phyloP scores from a whole-genome alignment of 306 rosid genomes.

The Mimosa pudica region DNA sequence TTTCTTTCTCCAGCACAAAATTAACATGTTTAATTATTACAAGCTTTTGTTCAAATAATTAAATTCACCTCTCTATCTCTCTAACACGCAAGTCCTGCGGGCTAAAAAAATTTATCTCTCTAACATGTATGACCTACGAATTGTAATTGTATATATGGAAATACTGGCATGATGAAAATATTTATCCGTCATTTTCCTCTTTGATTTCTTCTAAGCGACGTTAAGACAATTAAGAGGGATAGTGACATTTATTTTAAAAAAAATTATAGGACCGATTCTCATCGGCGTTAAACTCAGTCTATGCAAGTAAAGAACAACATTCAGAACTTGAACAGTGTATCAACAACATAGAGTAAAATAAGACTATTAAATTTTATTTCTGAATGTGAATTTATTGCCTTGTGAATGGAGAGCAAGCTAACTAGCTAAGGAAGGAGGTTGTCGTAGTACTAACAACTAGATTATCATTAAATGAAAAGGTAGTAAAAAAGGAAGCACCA shows the following conservation, averaged over 20 bases:
- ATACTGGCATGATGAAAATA: neutral
- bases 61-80: too few relatives aligned
- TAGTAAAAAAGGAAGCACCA: too few relatives aligned
- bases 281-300: neutral
- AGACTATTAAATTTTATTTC: too few relatives aligned
- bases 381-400: neutral
- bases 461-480: neutral
- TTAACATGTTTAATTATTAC: too few relatives aligned
- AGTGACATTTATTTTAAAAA: neutral
- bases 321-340: constrained; percentile 12
- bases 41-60: too few relatives aligned
- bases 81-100: too few relatives aligned
- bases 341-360: neutral
- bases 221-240: neutral
- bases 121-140: too few relatives aligned
- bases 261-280: neutral
- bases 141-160: too few relatives aligned
- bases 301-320: neutral
- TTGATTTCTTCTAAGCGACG: neutral
- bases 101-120: too few relatives aligned
- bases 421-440: neutral
- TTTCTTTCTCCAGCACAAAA: too few relatives aligned
- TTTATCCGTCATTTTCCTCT: neutral
- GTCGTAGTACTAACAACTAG: constrained; percentile 1
- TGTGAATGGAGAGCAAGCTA: neutral